Evolutionary conservation across 805 yeast species (phyloP), one percentile per base, ranked within the genome.

Genomic region (Ogataea paradorogensis): DNA sequence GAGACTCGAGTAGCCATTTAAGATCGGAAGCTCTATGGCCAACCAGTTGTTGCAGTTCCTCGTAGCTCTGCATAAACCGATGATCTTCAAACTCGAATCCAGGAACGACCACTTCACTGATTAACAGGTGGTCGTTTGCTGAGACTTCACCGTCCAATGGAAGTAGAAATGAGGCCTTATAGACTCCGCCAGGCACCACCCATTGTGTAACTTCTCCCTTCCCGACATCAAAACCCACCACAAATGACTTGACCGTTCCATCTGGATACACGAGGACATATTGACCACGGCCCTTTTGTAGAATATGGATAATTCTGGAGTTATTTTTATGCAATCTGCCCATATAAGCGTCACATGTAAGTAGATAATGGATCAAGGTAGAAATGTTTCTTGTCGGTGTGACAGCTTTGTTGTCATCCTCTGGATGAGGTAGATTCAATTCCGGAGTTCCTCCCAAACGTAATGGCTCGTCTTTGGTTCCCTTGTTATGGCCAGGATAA

Each of bases 131-230:
- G 30, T 74, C 76, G 23, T 67, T 59, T 14, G 51, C 50, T 22
- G 60, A 51, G 2, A 15, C 13, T 4, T 26, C 56, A 5, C 53
- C 62, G 15, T 40, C 46, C 29, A 63, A 52, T n/a, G 75, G 73
- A 3, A 68, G 30, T 16, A 74, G 39, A 50, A 73, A 77, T 34
- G 78, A 71, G 4, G 81, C 80, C 52, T 77, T 77, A 61, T 71
- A 77, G 14, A 71, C 74, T 9, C 73, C 80, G 1, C 80, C 78
- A 9, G 78, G 80, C n/a, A 77, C 82, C 5, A 77, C 80, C 82
- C 82, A 77, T 53, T 77, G 83, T 30, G 73, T 62, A 4, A 70
- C 62, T 52, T 76, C 80, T 6, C 79, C 79, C 9, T 58, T 58
- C 0, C 57, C 55, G 25, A 65, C 58, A 45, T 74, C 66, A 45